Percentiles rank a stretch among this genome's conserved stretches.
These are phyloP conservation scores for Heterobasidion occidentale DNA, from an alignment of 1,284 basidiomycete genomes.

Conservation along the genomic window DNA sequence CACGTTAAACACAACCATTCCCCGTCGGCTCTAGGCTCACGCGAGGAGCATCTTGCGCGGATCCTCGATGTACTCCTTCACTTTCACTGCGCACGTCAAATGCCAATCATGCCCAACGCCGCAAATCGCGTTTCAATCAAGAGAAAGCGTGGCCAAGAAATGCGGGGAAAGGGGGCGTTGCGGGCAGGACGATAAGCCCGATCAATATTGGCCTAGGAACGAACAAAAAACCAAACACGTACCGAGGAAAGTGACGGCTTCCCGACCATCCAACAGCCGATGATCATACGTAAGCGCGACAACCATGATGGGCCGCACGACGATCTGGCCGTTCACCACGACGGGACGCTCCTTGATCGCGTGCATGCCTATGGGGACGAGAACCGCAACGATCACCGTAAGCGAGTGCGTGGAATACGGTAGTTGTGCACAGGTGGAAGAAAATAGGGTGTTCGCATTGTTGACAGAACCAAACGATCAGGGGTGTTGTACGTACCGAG, in stretches of 20 bases:
- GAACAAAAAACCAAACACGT: conserved; percentile 23
- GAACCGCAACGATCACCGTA: not conserved
- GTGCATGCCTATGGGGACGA: conserved; percentile 70
- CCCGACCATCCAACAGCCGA: conserved; percentile 90
- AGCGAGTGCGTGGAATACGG: not conserved
- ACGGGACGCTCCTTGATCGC: conserved; percentile 92
- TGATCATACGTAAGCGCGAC: conserved; percentile 96
- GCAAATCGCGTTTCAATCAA: not conserved
- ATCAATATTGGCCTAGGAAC: conserved; percentile 5
- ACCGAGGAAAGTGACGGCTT: conserved; percentile 98
- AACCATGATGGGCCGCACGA: conserved; percentile 95
- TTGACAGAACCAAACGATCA: not conserved
- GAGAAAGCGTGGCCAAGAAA: not conserved
- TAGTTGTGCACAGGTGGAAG: not conserved
- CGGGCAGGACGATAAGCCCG: conserved; percentile 1
- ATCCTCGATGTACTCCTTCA: conserved; percentile 67
- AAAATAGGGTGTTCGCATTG: not conserved
- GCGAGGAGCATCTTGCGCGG: conserved; percentile 55
- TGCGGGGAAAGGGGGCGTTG: not conserved
- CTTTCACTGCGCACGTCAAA: conserved; percentile 39
- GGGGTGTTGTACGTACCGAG: conserved; percentile 46
- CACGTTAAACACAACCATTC: no score
- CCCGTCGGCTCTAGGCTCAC: conserved; percentile 4
- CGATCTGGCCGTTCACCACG: conserved; percentile 90
- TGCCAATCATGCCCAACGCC: not conserved